Evolutionary conservation across 164 flowering plant species (phyloP).

Genomic region (Buxus sempervirens): DNA sequence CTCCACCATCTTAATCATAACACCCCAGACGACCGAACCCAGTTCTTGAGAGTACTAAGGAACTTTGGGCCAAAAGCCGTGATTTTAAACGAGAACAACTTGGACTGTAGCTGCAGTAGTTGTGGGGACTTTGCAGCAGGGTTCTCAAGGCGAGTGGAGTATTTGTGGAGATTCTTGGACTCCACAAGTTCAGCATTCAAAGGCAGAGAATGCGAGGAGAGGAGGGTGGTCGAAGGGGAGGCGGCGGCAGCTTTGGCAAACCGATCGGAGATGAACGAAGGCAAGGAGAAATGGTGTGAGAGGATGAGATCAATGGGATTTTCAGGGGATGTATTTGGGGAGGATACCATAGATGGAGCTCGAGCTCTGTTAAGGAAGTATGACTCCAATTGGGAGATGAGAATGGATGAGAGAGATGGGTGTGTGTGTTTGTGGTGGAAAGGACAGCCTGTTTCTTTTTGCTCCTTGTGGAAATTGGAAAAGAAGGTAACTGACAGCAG

Average conservation of each 20-base stretch:
- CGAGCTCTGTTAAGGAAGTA: slow-evolving; percentile 66
- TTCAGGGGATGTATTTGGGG: slow-evolving; percentile 41
- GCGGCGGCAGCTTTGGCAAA: slow-evolving; percentile 50
- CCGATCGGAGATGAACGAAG: slow-evolving; percentile 55
- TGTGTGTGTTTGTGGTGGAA: slow-evolving; percentile 65
- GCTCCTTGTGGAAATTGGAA: slow-evolving; percentile 56
- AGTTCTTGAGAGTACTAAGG: slow-evolving; percentile 35
- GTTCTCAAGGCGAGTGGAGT: slow-evolving; percentile 53
- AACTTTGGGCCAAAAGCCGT: slow-evolving; percentile 55
- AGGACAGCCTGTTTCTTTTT: slow-evolving; percentile 74
- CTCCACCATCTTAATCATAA: slow-evolving; percentile 53
- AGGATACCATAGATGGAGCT: slow-evolving; percentile 59
- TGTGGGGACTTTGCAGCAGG: slow-evolving; percentile 54
- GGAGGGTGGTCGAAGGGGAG: slow-evolving; percentile 71
- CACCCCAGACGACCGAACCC: slow-evolving; percentile 42
- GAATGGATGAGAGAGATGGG: slow-evolving; percentile 46
- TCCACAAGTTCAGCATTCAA: slow-evolving; percentile 70
- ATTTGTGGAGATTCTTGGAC: slow-evolving; percentile 71
- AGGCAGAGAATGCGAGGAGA: slow-evolving; percentile 67
- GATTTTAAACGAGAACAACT: slow-evolving; percentile 62
- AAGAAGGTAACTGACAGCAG: slow-evolving; percentile 9
- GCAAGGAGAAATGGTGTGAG: slow-evolving; percentile 63
- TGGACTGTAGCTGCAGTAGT: slow-evolving; percentile 45
- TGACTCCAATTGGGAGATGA: slow-evolving; percentile 77
- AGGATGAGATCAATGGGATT: slow-evolving; percentile 59